Evolutionary conservation across 768 basidiomycete species (phyloP).

Genomic region (Lactarius deliciosus): DNA sequence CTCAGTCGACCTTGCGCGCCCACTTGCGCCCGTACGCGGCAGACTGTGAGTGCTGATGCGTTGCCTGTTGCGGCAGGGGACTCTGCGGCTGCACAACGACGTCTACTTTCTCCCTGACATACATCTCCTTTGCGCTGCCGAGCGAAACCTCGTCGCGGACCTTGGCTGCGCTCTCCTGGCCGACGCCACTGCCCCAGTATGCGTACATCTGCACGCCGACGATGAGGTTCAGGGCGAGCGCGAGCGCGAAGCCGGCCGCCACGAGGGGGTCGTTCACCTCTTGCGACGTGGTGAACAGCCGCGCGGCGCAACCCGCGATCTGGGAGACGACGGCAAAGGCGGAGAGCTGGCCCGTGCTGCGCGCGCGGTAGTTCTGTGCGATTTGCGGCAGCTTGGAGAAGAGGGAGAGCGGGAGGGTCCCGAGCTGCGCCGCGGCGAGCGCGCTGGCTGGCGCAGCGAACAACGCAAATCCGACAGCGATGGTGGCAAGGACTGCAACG

Average conservation of each 20-base stretch:
- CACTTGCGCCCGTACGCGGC: conserved; percentile 54
- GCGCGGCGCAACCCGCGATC: conserved; percentile 83
- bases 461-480: conserved; percentile 44
- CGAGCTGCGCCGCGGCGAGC: conserved; percentile 73
- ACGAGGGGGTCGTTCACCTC: conserved; percentile 86
- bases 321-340: conserved; percentile 90
- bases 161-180: conserved; percentile 27
- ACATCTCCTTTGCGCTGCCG: conserved; percentile 18
- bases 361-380: conserved; percentile 66
- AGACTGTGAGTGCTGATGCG: conserved; percentile 43
- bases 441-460: conserved; percentile 46
- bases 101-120: conserved; percentile 38
- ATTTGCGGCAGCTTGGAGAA: conserved; percentile 97
- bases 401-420: conserved; percentile 87
- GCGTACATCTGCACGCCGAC: conserved; percentile 81
- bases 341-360: conserved; percentile 91
- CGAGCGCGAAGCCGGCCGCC: conserved; percentile 79
- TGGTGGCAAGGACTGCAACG: conserved; percentile 36
- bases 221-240: conserved; percentile 79
- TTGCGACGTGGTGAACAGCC: conserved; percentile 89
- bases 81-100: conserved; percentile 46
- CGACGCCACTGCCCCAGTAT: conserved; percentile 67
- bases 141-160: conserved; percentile 32
- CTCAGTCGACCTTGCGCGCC: conserved; percentile 71
- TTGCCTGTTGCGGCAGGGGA: conserved; percentile 40